Base-by-base conservation (phyloP, 768 basidiomycete genomes). In the Hypholoma fasciculare region DNA sequence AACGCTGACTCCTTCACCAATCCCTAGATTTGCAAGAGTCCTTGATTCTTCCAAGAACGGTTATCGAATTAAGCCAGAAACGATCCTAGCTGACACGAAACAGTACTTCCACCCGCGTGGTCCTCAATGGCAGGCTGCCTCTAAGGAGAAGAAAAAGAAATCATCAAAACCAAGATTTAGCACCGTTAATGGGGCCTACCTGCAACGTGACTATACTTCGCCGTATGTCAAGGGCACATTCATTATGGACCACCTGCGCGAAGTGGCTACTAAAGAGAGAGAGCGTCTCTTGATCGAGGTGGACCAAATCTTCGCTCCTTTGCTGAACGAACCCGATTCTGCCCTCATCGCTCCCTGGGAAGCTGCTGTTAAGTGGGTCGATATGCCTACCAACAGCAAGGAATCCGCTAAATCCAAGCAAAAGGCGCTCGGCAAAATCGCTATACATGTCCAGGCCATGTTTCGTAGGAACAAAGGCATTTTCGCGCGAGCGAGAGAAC, bases 11-110 rank as follows among this genome's bases (percentile, higher is more conserved):
- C 36, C 14, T 26, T 53, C 52, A 20, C 27, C 17, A 8, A 23
- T 23, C 23, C 23, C 11, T 30, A 80, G 80, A 56, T 81, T 79
- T 57, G 77, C 81, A 55, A 76, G 76, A 8, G 74, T 84, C 9
- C 75, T 90, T 0, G 88, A 90, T 64, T 78, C 81, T 1, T 61
- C 79, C 1, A 90, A 90, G 64, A 84, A 82, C 5, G 88, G 88
- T 0, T 74, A 78, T 39, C 72, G 71, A 1, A 73, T 88, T 50
- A 67, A 67, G 16, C 66, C 63, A 0, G 62, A 72, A 1, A 66
- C 75, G 2, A 65, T 74, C n/a, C 51, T 52, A 7, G 63, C 64
- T 16, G 64, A 69, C 44, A 56, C 23, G 3, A 42, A 19, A 2
- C 40, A 54, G 19, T 71, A 67, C 27, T 36, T 53, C 20, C 49